A percentile compares a stretch with the other conserved stretches of the same genome.
Conservation (phyloP, 306 rosid species). For the Astragalus membranaceus region DNA sequence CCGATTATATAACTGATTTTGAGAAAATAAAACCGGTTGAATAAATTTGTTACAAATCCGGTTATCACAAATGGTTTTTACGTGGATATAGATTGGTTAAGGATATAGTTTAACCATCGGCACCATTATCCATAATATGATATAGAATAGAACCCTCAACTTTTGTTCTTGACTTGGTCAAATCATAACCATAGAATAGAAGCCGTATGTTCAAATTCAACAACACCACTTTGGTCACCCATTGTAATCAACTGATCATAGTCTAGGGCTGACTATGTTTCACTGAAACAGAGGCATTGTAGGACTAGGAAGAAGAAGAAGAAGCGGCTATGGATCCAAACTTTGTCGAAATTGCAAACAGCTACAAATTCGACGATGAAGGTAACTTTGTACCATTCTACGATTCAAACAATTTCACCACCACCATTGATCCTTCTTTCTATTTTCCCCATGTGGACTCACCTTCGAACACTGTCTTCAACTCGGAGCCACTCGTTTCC, state of each 20-base stretch:
- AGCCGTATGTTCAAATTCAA: too few species aligned
- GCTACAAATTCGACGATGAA: background rate
- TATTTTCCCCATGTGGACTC: background rate
- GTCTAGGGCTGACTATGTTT: background rate
- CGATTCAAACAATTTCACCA: background rate
- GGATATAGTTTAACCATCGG: too few species aligned
- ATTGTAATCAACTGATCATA: too few species aligned
- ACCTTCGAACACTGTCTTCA: background rate
- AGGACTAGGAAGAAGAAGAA: background rate
- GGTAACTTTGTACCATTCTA: background rate
- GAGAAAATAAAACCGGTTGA: too few species aligned
- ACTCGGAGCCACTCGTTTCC: background rate
- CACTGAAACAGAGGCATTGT: background rate
- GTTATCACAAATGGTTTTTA: too few species aligned
- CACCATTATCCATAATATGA: too few species aligned
- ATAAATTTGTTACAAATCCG: too few species aligned
- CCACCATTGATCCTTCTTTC: background rate
- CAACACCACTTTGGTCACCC: background rate
- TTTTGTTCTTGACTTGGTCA: too few species aligned
- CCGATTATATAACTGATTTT: too few species aligned
- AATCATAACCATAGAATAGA: too few species aligned
- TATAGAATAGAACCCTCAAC: too few species aligned
- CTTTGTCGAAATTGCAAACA: background rate
- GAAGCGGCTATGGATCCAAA: constrained; percentile 32
- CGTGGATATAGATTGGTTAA: too few species aligned